phyloP scores from a whole-genome alignment of 352 stramenopile genomes.

The Phytophthora macrochlamydospora region DNA sequence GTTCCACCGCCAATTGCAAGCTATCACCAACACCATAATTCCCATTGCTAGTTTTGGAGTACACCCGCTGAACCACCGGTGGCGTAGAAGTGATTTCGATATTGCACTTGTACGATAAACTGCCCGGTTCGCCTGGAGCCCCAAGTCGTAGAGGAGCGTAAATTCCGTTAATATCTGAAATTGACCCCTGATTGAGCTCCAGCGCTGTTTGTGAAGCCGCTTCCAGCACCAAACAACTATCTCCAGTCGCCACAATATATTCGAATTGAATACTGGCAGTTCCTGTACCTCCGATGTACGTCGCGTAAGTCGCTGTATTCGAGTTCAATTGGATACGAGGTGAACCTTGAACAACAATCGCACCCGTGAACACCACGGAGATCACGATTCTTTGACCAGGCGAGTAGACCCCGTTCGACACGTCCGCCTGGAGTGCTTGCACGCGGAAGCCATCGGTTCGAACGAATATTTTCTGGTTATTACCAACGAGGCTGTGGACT shows the following conservation, averaged over 20 bases:
- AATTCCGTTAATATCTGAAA: slow-evolving; percentile 47
- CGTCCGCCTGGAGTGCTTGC: slow-evolving; percentile 31
- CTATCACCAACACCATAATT: slow-evolving; percentile 58
- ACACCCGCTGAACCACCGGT: slow-evolving; percentile 48
- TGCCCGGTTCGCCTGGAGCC: slow-evolving; percentile 30
- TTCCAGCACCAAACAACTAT: slow-evolving; percentile 54
- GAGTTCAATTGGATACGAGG: slow-evolving; percentile 59
- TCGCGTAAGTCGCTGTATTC: slow-evolving; percentile 43
- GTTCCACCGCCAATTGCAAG: slow-evolving; percentile 50
- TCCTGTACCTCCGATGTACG: slow-evolving; percentile 58
- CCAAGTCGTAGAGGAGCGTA: slow-evolving; percentile 58
- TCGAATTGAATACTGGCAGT: slow-evolving; percentile 50
- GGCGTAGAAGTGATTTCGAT: slow-evolving; percentile 53
- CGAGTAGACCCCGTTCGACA: slow-evolving; percentile 55
- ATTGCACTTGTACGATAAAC: slow-evolving; percentile 47
- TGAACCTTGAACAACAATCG: slow-evolving; percentile 55
- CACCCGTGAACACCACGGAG: slow-evolving; percentile 50
- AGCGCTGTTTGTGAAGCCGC: slow-evolving; percentile 48
- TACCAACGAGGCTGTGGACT: slow-evolving; percentile 62
- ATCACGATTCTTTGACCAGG: slow-evolving; percentile 62
- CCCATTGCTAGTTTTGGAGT: slow-evolving; percentile 29
- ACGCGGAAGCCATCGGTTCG: slow-evolving; percentile 67
- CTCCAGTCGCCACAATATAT: slow-evolving; percentile 58
- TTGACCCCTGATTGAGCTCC: slow-evolving; percentile 55
- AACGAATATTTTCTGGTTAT: slow-evolving; percentile 63